Evolutionary conservation across 1,284 basidiomycete species (phyloP).

Genomic region (Tylopilus orsonianus): DNA sequence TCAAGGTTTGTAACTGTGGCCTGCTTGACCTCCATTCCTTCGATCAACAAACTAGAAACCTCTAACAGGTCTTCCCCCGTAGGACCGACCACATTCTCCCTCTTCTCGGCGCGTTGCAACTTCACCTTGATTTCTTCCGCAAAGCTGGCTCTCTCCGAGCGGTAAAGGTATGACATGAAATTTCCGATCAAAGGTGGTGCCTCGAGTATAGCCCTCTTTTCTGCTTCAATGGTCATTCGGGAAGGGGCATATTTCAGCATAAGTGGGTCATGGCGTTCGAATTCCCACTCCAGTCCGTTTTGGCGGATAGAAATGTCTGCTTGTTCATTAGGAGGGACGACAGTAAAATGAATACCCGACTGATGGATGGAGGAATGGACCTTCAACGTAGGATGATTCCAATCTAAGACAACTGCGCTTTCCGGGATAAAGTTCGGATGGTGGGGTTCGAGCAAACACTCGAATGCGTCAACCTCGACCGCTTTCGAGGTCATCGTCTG

Average conservation of each 20-base stretch:
- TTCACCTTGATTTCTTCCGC: not conserved
- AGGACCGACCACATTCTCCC: not conserved
- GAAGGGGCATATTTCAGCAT: not conserved
- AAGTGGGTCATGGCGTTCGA: constrained; percentile 1
- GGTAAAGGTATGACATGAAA: constrained; percentile 1
- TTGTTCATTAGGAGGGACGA: not conserved
- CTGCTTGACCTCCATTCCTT: constrained; percentile 1
- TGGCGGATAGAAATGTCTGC: constrained; percentile 1
- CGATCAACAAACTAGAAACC: not conserved
- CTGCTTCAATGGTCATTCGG: not conserved
- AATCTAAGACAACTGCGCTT: not conserved
- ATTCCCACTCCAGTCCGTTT: not conserved
- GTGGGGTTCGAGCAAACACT: not conserved
- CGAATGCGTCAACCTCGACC: not conserved
- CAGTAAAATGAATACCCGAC: not conserved
- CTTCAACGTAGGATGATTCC: not conserved
- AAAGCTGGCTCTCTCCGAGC: not conserved
- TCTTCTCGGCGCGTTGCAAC: not conserved
- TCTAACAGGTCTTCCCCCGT: not conserved
- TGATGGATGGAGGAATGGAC: not conserved
- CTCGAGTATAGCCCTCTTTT: not conserved
- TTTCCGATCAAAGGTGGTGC: not conserved
- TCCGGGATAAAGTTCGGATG: not conserved
- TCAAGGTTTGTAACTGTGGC: constrained; percentile 1
- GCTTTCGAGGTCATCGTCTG: not conserved